Evolutionary conservation across 108 stramenopile genomes (phyloP).

Genomic region (Schizochytrium sp.): DNA sequence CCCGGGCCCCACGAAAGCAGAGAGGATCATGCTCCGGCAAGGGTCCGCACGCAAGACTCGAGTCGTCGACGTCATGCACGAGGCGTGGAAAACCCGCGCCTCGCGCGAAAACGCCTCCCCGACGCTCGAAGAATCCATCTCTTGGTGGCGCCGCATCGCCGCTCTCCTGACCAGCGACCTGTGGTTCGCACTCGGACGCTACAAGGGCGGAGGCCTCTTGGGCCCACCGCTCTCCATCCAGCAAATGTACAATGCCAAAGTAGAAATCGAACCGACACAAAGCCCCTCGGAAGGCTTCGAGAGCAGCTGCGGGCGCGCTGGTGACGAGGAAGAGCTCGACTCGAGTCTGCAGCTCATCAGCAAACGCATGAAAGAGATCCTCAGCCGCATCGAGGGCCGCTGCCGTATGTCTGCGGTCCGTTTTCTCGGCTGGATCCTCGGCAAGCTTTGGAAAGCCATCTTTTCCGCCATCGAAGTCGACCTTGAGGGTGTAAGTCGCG

Average conservation of each 20-base stretch:
- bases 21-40: too few species aligned
- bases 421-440: not conserved
- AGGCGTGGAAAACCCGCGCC: too few species aligned
- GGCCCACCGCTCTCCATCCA: not conserved
- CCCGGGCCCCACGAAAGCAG: too few species aligned
- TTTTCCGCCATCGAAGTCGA: not conserved
- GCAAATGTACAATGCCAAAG: not conserved
- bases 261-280: not conserved
- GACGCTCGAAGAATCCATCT: too few species aligned
- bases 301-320: not conserved
- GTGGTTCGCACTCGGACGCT: not conserved
- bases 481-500: not conserved
- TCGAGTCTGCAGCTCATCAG: conserved; percentile 9
- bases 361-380: conserved; percentile 8
- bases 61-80: too few species aligned
- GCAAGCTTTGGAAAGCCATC: not conserved
- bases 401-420: conserved; percentile 2
- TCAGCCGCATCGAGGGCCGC: not conserved
- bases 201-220: not conserved
- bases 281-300: not conserved
- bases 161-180: not conserved
- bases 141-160: too few species aligned
- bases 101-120: too few species aligned
- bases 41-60: too few species aligned
- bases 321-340: not conserved